These are phyloP conservation scores for Psidium guajava DNA, from an alignment of 345 rosid species.

Conservation along the genomic window DNA sequence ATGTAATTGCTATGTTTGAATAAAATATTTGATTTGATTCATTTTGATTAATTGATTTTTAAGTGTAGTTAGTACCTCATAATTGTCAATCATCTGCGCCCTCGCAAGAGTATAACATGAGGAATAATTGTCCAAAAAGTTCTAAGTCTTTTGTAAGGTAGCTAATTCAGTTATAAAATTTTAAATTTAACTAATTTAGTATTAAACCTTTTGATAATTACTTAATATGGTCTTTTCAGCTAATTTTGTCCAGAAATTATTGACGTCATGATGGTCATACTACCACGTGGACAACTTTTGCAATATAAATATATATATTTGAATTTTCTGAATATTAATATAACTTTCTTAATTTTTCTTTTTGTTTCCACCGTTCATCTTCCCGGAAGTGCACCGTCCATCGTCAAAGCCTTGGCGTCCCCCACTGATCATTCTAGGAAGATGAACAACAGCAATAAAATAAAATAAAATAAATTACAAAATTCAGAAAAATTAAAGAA, in stretches of 20 bases:
- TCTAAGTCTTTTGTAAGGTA: background rate
- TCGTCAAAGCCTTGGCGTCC: background rate
- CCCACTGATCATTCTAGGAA: background rate
- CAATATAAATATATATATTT: background rate
- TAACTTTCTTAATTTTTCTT: background rate
- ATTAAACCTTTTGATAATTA: background rate
- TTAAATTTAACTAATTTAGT: background rate
- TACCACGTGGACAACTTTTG: background rate
- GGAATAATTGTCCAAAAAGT: background rate
- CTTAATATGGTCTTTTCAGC: background rate
- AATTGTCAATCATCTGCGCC: background rate
- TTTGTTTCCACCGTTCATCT: background rate
- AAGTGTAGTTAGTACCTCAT: background rate
- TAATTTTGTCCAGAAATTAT: background rate
- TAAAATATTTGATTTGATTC: background rate
- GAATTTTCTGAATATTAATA: background rate
- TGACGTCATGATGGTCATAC: background rate
- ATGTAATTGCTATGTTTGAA: background rate
- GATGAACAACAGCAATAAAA: background rate
- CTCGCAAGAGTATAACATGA: background rate
- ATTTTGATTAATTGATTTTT: background rate
- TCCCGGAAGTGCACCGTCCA: background rate
- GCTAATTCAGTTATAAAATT: background rate
- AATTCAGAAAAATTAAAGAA: background rate
- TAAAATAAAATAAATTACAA: background rate